These are phyloP conservation scores for Parasarocladium wereldwijsianum DNA, from an alignment of 2,329 filamentous ascomycete genomes.

Conservation along the genomic window DNA sequence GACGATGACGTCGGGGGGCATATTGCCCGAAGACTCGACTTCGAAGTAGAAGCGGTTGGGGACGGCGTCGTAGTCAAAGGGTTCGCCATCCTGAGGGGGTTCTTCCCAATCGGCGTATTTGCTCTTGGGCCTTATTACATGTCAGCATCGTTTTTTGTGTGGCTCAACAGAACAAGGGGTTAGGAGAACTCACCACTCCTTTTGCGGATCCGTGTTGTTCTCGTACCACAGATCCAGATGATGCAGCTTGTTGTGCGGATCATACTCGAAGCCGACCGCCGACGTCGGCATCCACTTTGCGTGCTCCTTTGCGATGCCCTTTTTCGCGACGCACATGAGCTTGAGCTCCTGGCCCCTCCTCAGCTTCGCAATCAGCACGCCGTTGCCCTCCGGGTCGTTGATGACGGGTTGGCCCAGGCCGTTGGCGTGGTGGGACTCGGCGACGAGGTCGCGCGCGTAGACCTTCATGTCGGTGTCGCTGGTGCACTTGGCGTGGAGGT, in stretches of 20 bases:
- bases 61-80: constrained; percentile 80
- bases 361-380: constrained; percentile 80
- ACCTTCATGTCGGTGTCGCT: constrained; percentile 84
- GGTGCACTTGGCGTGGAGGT: constrained; percentile 73
- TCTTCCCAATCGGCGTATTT: constrained; percentile 71
- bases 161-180: neutral
- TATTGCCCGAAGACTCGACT: constrained; percentile 74
- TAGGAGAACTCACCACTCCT: constrained; percentile 59
- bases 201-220: constrained; percentile 49
- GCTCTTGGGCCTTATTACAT: constrained; percentile 53
- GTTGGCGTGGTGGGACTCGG: constrained; percentile 55
- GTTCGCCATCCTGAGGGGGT: constrained; percentile 63
- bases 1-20: constrained; percentile 82
- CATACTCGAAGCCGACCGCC: constrained; percentile 93
- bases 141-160: constrained; percentile 5
- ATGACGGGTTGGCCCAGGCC: constrained; percentile 73
- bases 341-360: constrained; percentile 80
- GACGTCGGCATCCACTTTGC: constrained; percentile 93
- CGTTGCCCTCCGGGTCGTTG: constrained; percentile 65
- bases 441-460: constrained; percentile 76
- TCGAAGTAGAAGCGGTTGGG: constrained; percentile 85
- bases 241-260: constrained; percentile 88
- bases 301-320: constrained; percentile 97
- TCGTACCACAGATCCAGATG: constrained; percentile 96
- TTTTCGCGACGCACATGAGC: constrained; percentile 87